Evolutionary conservation across 2,329 filamentous ascomycete species (phyloP), one percentile per base, ranked within the genome.

Genomic region (Lojkania enalia): DNA sequence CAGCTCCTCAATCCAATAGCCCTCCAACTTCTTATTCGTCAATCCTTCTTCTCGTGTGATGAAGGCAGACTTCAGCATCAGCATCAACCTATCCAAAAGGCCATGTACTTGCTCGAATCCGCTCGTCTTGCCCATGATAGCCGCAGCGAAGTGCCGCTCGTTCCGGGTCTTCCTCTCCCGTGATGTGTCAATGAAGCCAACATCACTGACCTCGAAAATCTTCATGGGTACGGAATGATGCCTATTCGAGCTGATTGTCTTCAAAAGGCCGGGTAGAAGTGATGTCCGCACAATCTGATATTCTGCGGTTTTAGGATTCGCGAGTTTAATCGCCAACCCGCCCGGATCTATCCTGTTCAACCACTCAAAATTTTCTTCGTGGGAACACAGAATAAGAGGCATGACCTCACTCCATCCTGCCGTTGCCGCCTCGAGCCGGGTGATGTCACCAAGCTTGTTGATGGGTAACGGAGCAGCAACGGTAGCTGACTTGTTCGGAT

Each of bases 321-420:
- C 88, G 30, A 96, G 85, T 60, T 84, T 85, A 56, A 96, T 83
- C 20, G 89, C 90, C 0, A 86, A 90, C 46, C 80, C 85, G 53
- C 89, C 89, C 61, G 95, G 88, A 57, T 96, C 91, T 64, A 85
- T 84, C 64, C 90, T 86, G 74, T 96, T 96, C 39, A 99, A 78
- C 87, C 89, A 96, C 48, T 80, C 86, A 70, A 97, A 99, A 76
- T 99, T 99, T 79, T 99, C 94, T 64, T 97, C 92, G 70, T 96
- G 90, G 35, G 90, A 95, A 79, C 94, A 99, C 43, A 99, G 83
- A 57, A 96, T 97, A 20, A 99, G 79, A 19, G 94, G 92, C 82
- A 99, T 86, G 44, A 96, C 92, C 75, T 99, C 94, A 43, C 84
- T 86, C 94, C 94, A 99, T 48, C 94, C 94, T 4, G 92, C 87